phyloP scores from a whole-genome alignment of 2,329 filamentous ascomycete species.

The Allantophomopsis cytisporea region DNA sequence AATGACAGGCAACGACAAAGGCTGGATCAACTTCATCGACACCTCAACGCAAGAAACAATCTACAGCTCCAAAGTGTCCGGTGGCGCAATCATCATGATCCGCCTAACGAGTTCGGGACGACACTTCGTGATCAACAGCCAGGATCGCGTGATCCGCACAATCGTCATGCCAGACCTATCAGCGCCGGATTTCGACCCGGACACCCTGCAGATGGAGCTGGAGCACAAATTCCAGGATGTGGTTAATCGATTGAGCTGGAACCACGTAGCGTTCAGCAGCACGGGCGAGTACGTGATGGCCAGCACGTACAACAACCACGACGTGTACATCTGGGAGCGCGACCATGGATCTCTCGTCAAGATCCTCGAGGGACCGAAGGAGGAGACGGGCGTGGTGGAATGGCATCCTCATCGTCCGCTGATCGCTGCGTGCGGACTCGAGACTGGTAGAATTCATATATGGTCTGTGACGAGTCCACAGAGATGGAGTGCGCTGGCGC shows the following conservation, averaged over 20 bases:
- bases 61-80: constrained; percentile 79
- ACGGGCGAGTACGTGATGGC: constrained; percentile 94
- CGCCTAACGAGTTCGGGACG: constrained; percentile 74
- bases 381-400: constrained; percentile 92
- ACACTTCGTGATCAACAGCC: constrained; percentile 82
- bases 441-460: constrained; percentile 86
- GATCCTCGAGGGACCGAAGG: constrained; percentile 91
- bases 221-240: constrained; percentile 99
- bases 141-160: constrained; percentile 89
- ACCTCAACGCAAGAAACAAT: constrained; percentile 68
- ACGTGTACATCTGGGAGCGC: constrained; percentile 97
- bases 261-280: constrained; percentile 88
- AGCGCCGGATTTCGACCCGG: constrained; percentile 57
- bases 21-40: constrained; percentile 91
- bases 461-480: constrained; percentile 95
- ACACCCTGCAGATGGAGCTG: constrained; percentile 77
- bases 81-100: constrained; percentile 77
- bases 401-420: constrained; percentile 88
- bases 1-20: constrained; percentile 85
- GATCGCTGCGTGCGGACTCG: constrained; percentile 81
- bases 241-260: constrained; percentile 91
- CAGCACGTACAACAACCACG: constrained; percentile 95
- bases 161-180: constrained; percentile 74
- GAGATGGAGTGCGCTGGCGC: constrained; percentile 91
- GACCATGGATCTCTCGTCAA: constrained; percentile 87